A percentile compares a stretch with the other conserved stretches of the same genome.
Conservation (phyloP, 2,329 filamentous ascomycete species). For the Geosmithia flava region DNA sequence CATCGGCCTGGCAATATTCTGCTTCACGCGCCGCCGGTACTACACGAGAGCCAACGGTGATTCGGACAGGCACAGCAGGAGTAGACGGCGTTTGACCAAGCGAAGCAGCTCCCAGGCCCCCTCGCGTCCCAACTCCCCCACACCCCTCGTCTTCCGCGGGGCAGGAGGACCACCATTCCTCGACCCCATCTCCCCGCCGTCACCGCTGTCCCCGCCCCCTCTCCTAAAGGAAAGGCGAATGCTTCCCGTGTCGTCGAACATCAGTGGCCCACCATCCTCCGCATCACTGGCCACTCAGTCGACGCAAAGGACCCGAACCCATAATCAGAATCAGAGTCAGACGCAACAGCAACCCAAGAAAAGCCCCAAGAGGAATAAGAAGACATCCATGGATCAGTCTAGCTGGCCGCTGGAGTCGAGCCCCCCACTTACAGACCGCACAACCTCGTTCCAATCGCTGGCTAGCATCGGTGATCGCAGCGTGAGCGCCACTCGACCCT, state of each 20-base stretch:
- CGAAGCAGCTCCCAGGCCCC: background rate
- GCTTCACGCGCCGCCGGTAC: constrained; percentile 9
- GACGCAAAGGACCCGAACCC: background rate
- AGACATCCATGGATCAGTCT: background rate
- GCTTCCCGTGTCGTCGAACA: background rate
- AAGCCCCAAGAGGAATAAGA: background rate
- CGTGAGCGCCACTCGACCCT: background rate
- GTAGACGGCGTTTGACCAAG: background rate
- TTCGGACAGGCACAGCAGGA: background rate
- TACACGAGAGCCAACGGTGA: background rate
- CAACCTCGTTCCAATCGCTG: background rate
- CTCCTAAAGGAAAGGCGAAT: background rate
- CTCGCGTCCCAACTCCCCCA: background rate
- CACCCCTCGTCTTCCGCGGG: background rate
- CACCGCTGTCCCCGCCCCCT: background rate
- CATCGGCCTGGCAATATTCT: constrained; percentile 21
- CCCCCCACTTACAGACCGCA: background rate
- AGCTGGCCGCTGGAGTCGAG: background rate
- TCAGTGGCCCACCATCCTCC: background rate
- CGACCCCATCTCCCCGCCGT: background rate
- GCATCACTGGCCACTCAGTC: background rate
- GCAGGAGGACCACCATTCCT: background rate
- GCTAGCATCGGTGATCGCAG: background rate
- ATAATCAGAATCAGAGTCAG: too few species aligned
- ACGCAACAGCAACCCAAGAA: background rate